Evolutionary conservation across 805 yeast species (phyloP), one percentile per base, ranked within the genome.

Genomic region (Monosporozyma solicola): DNA sequence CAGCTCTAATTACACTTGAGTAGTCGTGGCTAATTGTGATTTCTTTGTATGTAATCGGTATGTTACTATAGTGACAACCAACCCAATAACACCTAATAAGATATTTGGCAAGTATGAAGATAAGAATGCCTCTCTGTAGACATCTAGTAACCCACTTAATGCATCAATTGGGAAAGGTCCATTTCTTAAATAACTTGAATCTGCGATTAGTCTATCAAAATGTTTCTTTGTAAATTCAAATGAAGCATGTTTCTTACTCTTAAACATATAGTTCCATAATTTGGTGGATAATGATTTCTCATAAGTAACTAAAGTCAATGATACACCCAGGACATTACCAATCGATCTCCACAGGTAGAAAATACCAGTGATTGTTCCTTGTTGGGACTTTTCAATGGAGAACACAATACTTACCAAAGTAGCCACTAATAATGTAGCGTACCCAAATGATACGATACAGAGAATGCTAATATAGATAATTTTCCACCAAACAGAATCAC

Each of bases 351-450:
- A 76, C 50, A 77, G 60, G 55, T 77, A 76, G 59, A 74, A 76
- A 66, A 76, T 70, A 45, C 80, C 80, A 0, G 78, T 75, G 49
- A 75, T 74, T 2, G 76, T 66, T 13, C 79, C 80, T 60, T 76
- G 81, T 53, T 73, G 70, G 29, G 74, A 69, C 51, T 67, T 63
- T 5, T 77, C 77, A 32, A 75, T 74, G 20, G 71, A 67, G 48
- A 72, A 76, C 15, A 77, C 77, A 39, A 74, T 76, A 50, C 76
- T 64, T 0, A 86, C 83, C 41, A 83, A 75, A 0, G 88, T 83
- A 46, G 85, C 68, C 61, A 83, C 78, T 9, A 79, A 68, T 1
- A 85, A 63, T 58, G 78, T 79, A 0, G 82, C 79, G 53, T 76
- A 69, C 2, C 83, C 80, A 11, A 80, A 78, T 5, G 78, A 67